Base-by-base conservation (phyloP, 805 yeast species). In the Metschnikowia proteae region DNA sequence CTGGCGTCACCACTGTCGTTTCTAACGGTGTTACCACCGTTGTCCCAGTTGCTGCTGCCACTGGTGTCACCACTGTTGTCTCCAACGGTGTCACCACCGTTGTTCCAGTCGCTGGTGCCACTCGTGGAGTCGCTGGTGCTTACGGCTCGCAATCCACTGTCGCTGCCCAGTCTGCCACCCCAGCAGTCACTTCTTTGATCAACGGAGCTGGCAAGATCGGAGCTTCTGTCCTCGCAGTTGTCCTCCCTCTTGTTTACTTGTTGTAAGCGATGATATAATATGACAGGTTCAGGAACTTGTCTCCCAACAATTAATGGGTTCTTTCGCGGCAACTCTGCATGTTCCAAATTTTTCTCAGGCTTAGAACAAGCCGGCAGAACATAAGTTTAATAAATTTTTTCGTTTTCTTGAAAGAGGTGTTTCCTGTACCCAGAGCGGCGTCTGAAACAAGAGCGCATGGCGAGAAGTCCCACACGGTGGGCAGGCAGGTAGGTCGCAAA, bases 231-330 rank as follows among this genome's bases (percentile, higher is more conserved):
- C 47, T 60, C 30, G 71, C 70, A 37, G 48, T 62, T 38, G 56
- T 67, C 49, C 51, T 68, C 43, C 67, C 74, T 48, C 63, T 66
- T 50, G 73, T 68, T 47, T 65, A 64, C 64, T 63, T 69, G 57
- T 49, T 70, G 56, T 69, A 66, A 66, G 54, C 40, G 26, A 6
- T 28, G 17, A 13, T 31, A 29, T 38, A 26, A 36, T 4, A 34
- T 25, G 26, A 25, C 43, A 33, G 31, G 27, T 37, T 40, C 36
- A 32, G 43, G 36, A 40, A 40, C 11, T 31, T 30, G 43, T 31
- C 28, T n/a, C 26, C 43, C 41, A 23, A 8, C 5, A 10, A 22
- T n/a, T 22, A 6, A 6, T 11, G 43, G 45, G 38, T 17, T 30
- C 27, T 43, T 43, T 43, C 45, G 39, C 23, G 30, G 32, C 37